Conservation (phyloP, 495 filamentous ascomycete species). For the Lophiostoma macrostomum region DNA sequence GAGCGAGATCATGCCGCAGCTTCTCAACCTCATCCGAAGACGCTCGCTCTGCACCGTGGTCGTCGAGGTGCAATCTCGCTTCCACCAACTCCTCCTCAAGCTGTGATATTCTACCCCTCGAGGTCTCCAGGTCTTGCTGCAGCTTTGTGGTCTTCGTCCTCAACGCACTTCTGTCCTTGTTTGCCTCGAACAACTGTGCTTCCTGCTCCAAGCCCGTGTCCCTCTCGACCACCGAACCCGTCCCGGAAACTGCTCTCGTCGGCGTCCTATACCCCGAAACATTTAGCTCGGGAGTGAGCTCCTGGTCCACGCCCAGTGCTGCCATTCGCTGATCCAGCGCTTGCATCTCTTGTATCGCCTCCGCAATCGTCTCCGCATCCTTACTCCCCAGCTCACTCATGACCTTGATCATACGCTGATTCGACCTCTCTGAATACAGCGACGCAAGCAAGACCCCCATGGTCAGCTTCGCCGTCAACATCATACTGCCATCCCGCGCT, state of each 20-base stretch:
- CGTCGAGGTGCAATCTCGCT: slow-evolving; percentile 36
- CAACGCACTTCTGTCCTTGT: slow-evolving; percentile 26
- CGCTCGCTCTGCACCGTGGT: slow-evolving; percentile 18
- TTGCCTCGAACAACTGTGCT: slow-evolving; percentile 33
- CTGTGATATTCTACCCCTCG: slow-evolving; percentile 30
- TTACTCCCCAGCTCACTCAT: slow-evolving; percentile 36
- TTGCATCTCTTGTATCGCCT: slow-evolving; percentile 39
- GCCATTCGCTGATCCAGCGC: slow-evolving; percentile 32
- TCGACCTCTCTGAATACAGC: slow-evolving; percentile 38
- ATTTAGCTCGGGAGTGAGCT: slow-evolving; percentile 28
- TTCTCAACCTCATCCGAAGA: slow-evolving; percentile 35
- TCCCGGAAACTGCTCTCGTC: slow-evolving; percentile 18
- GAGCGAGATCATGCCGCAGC: slow-evolving; percentile 32
- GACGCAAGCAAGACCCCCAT: slow-evolving; percentile 39
- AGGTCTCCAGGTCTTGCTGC: slow-evolving; percentile 33
- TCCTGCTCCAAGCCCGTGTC: slow-evolving; percentile 41
- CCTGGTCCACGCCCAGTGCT: slow-evolving; percentile 27
- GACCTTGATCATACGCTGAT: slow-evolving; percentile 40
- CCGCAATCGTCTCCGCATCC: slow-evolving; percentile 36
- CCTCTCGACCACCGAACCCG: slow-evolving; percentile 26
- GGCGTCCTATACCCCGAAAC: slow-evolving; percentile 25
- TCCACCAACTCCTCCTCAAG: slow-evolving; percentile 42
- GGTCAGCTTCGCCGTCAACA: slow-evolving; percentile 37
- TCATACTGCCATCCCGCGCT: slow-evolving; percentile 44
- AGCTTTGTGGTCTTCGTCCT: slow-evolving; percentile 11